Evolutionary conservation across 768 basidiomycete species (phyloP).

Genomic region (Kondoa malvinella): DNA sequence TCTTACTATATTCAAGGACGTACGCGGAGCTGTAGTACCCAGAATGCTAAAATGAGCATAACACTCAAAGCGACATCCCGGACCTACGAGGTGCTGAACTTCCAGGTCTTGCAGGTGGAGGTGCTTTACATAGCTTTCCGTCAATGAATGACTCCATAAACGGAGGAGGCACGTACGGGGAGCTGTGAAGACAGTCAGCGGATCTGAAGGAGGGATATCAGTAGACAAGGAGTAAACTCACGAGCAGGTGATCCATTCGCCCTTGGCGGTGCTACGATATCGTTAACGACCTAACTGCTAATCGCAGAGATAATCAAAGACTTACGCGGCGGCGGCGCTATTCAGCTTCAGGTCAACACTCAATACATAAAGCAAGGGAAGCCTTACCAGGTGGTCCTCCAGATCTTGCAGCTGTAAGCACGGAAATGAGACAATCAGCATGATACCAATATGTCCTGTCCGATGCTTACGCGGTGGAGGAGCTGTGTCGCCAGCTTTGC

Average conservation of each 20-base stretch:
- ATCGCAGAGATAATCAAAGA: neutral
- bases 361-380: neutral
- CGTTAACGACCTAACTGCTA: neutral
- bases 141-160: too few relatives aligned
- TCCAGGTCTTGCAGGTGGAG: neutral
- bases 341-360: neutral
- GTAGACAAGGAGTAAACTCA: neutral
- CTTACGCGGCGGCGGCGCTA: neutral
- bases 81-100: neutral
- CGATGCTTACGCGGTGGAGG: neutral
- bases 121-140: constrained; percentile 1
- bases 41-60: neutral
- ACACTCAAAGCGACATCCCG: neutral
- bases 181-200: neutral
- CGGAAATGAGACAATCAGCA: neutral
- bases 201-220: neutral
- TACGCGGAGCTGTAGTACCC: constrained; percentile 8
- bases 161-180: neutral
- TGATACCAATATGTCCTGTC: neutral
- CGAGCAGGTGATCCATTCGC: neutral
- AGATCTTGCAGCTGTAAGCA: neutral
- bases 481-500: neutral
- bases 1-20: too few relatives aligned
- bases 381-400: neutral
- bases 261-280: neutral